Percentiles rank a stretch among this genome's conserved stretches.
Evolutionary conservation across 768 basidiomycete genomes (phyloP).

Genomic region (Russula sp.): DNA sequence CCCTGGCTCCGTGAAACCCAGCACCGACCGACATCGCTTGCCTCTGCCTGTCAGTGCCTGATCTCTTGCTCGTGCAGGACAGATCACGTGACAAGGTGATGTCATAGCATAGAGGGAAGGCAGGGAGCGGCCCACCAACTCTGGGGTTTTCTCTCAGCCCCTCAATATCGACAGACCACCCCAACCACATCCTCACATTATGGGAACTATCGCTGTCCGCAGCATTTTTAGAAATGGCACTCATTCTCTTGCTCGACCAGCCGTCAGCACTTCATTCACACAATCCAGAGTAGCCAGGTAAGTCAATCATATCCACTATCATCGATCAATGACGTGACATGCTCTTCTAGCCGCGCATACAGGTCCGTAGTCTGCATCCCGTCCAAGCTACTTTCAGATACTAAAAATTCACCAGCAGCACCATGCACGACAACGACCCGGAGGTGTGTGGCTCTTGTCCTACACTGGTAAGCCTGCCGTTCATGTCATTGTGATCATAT

Average conservation of each 20-base stretch:
- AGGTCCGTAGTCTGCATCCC: constrained; percentile 7
- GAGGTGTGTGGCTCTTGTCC: constrained; percentile 31
- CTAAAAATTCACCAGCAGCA: constrained; percentile 26
- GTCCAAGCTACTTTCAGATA: neutral
- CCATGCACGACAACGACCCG: constrained; percentile 54
- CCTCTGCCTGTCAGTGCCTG: no score
- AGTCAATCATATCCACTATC: neutral
- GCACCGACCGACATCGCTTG: no score
- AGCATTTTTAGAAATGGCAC: constrained; percentile 19
- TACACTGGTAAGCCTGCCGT: neutral
- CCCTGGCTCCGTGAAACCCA: no score
- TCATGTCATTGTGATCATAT: neutral
- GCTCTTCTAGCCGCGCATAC: constrained; percentile 3
- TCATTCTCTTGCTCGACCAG: constrained; percentile 17
- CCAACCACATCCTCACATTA: neutral
- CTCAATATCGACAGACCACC: neutral
- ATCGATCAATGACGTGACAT: neutral
- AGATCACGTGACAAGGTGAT: no score
- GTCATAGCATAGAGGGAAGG: no score
- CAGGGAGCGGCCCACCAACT: no score
- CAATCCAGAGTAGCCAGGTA: constrained; percentile 3
- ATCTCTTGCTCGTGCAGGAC: no score
- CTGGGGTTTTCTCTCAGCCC: neutral
- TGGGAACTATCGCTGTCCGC: constrained; percentile 9
- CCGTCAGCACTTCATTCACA: constrained; percentile 2